A percentile compares a stretch with the other conserved stretches of the same genome.
Conservation (phyloP, 306 rosid genomes). For the Dryas drummondii region DNA sequence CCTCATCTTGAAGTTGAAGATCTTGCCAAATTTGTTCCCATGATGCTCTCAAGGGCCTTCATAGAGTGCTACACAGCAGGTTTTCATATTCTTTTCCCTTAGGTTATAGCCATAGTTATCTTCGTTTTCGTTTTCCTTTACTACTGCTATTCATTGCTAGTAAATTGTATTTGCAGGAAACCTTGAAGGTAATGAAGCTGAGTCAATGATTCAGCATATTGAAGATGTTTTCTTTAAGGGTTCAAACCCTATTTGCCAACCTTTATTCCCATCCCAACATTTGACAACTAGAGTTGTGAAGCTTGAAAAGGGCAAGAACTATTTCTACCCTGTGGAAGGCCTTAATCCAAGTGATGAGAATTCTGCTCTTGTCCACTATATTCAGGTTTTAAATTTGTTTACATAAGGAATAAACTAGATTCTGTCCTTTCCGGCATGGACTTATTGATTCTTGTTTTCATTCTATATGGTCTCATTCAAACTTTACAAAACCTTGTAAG, state of each 20-base stretch:
- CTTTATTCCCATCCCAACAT: slow-evolving; percentile 79
- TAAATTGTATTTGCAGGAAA: too few species aligned
- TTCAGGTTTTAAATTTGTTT: slow-evolving; percentile 58
- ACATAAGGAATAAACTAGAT: not conserved
- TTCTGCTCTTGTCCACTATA: slow-evolving; percentile 81
- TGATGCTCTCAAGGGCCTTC: slow-evolving; percentile 82
- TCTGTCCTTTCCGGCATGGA: not conserved
- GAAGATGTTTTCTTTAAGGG: too few species aligned
- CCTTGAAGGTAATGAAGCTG: too few species aligned
- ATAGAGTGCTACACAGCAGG: slow-evolving; percentile 80
- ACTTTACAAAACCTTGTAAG: not conserved
- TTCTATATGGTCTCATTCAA: not conserved
- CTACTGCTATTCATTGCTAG: too few species aligned
- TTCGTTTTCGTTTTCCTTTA: too few species aligned
- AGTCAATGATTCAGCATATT: too few species aligned
- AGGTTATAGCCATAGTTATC: too few species aligned
- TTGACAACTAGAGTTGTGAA: slow-evolving; percentile 73
- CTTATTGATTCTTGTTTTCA: not conserved
- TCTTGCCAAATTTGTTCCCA: slow-evolving; percentile 74
- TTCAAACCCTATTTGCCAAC: slow-evolving; percentile 56
- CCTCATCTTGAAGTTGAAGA: slow-evolving; percentile 76
- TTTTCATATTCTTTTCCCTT: slow-evolving; percentile 25
- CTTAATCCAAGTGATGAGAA: slow-evolving; percentile 83
- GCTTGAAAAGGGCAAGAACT: slow-evolving; percentile 67
- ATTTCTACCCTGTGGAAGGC: slow-evolving; percentile 74